Conservation (phyloP, 805 yeast species). For the Cyberlindnera bimundalis region DNA sequence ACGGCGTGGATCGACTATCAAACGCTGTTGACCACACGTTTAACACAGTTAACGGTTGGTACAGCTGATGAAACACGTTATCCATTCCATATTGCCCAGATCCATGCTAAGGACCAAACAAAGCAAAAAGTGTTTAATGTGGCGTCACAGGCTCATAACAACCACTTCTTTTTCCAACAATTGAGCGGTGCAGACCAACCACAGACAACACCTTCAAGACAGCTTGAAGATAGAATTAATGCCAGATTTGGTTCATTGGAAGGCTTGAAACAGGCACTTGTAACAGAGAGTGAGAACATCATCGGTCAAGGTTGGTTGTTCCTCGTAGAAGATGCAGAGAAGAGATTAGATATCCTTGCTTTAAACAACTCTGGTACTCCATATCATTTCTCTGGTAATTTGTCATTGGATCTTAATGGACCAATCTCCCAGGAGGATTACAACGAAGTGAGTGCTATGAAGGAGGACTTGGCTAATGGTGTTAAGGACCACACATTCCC, state of each 20-base stretch:
- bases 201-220: conserved; percentile 34
- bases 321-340: conserved; percentile 62
- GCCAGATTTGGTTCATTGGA: conserved; percentile 35
- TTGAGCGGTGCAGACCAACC: conserved; percentile 30
- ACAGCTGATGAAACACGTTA: conserved; percentile 73
- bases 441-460: conserved; percentile 41
- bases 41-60: conserved; percentile 66
- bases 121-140: conserved; percentile 73
- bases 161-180: conserved; percentile 82
- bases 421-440: conserved; percentile 57
- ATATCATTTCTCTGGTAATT: conserved; percentile 64
- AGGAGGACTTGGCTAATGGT: conserved; percentile 36
- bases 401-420: conserved; percentile 71
- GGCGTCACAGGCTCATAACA: conserved; percentile 90
- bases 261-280: conserved; percentile 12
- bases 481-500: conserved; percentile 67
- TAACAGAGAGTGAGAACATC: conserved; percentile 27
- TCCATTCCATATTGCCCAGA: conserved; percentile 66
- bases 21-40: conserved; percentile 52
- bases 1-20: conserved; percentile 84
- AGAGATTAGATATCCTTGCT: conserved; percentile 49
- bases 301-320: conserved; percentile 73
- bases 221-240: conserved; percentile 34
- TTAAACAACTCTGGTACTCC: conserved; percentile 79
- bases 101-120: conserved; percentile 63